A percentile compares a stretch with the other conserved stretches of the same genome.
phyloP scores from a whole-genome alignment of 495 filamentous ascomycete genomes.

The Aspergillus nanangensis region DNA sequence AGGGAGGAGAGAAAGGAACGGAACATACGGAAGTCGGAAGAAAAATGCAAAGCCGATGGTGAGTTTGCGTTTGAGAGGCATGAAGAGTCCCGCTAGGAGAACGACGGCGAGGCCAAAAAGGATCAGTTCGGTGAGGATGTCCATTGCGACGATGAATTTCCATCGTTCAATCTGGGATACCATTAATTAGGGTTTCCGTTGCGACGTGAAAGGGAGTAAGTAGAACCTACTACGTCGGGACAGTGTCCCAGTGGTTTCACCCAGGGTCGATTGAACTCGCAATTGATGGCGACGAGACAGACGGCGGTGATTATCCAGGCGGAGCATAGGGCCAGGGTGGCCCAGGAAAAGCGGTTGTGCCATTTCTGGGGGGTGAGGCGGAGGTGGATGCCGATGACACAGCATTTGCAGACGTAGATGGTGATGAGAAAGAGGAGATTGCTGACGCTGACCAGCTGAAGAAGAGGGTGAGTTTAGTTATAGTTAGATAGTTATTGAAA shows the following conservation, averaged over 20 bases:
- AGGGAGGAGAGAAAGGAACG: neutral
- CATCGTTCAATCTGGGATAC: constrained; percentile 32
- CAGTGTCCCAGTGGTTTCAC: constrained; percentile 27
- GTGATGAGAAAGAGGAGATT: constrained; percentile 42
- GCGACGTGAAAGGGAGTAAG: too few relatives aligned
- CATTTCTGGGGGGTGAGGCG: constrained; percentile 41
- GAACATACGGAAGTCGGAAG: constrained; percentile 39
- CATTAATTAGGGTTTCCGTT: too few relatives aligned
- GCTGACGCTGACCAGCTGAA: constrained; percentile 32
- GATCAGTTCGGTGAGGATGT: constrained; percentile 37
- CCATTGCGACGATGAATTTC: constrained; percentile 38
- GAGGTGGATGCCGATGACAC: constrained; percentile 42
- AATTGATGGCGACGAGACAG: constrained; percentile 33
- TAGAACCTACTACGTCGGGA: constrained; percentile 28
- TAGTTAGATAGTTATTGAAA: neutral
- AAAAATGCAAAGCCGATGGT: constrained; percentile 42
- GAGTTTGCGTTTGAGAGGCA: constrained; percentile 34
- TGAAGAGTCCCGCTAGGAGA: constrained; percentile 37
- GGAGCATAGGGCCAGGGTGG: constrained; percentile 28
- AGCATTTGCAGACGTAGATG: constrained; percentile 44
- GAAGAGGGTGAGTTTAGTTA: neutral
- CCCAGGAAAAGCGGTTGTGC: constrained; percentile 34
- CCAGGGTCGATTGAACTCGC: constrained; percentile 38
- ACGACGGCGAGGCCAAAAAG: constrained; percentile 34
- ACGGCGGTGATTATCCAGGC: constrained; percentile 32